Evolutionary conservation across 2,329 filamentous ascomycete species (phyloP).

Genomic region (Biscogniauxia marginata): DNA sequence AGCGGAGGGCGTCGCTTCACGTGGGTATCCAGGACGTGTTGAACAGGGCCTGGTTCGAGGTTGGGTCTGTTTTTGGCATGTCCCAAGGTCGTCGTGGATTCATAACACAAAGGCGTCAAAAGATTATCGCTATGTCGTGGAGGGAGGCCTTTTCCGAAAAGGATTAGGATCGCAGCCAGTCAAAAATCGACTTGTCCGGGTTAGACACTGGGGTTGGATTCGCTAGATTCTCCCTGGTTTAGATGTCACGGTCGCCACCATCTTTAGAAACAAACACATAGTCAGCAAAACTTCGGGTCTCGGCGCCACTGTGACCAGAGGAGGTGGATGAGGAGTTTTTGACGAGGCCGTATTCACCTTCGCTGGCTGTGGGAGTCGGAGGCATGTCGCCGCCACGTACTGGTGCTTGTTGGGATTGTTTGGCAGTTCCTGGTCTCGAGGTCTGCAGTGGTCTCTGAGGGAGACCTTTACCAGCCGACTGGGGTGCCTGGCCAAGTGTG

Average conservation of each 20-base stretch:
- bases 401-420: constrained; percentile 47
- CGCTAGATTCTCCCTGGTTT: constrained; percentile 13
- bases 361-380: constrained; percentile 59
- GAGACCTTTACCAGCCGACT: constrained; percentile 30
- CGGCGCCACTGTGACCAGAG: constrained; percentile 29
- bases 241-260: constrained; percentile 41
- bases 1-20: neutral
- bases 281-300: constrained; percentile 42
- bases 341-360: constrained; percentile 56
- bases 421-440: constrained; percentile 54
- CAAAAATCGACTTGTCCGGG: constrained; percentile 7
- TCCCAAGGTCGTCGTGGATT: neutral
- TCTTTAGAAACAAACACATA: constrained; percentile 42
- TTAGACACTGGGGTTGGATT: neutral
- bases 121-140: neutral
- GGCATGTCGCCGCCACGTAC: constrained; percentile 58
- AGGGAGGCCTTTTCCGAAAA: neutral
- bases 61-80: neutral
- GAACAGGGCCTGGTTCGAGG: neutral
- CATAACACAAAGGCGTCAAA: neutral
- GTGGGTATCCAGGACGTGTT: neutral
- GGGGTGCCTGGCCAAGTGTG: constrained; percentile 26
- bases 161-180: constrained; percentile 4
- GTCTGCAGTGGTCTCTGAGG: constrained; percentile 26
- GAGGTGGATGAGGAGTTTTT: constrained; percentile 25